A percentile compares a stretch with the other conserved stretches of the same genome.
phyloP scores from a whole-genome alignment of 1,284 basidiomycete species.

The Marasmius fiardii region DNA sequence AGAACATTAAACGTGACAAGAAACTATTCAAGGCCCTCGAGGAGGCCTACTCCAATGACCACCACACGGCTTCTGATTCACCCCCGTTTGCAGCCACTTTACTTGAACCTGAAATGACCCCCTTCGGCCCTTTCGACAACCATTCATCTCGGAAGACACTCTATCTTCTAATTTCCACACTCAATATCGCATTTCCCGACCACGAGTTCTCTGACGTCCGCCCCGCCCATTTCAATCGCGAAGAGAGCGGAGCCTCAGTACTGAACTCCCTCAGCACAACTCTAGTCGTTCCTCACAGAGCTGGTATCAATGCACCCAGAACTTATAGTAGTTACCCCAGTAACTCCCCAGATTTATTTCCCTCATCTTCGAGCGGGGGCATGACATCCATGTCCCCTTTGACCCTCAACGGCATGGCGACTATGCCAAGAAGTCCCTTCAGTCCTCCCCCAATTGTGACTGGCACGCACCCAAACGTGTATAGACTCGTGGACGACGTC shows the following conservation, averaged over 20 bases:
- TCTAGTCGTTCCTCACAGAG: conserved; percentile 62
- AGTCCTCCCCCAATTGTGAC: conserved; percentile 62
- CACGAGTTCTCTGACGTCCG: conserved; percentile 95
- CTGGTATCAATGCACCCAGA: conserved; percentile 63
- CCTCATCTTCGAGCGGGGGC: conserved; percentile 43
- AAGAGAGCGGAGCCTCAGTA: conserved; percentile 74
- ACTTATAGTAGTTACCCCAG: conserved; percentile 82
- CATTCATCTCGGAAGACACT: conserved; percentile 83
- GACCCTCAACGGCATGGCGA: conserved; percentile 51
- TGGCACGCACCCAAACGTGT: conserved; percentile 80
- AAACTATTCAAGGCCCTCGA: conserved; percentile 93
- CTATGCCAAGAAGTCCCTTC: conserved; percentile 44
- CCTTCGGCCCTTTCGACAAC: conserved; percentile 75
- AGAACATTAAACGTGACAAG: conserved; percentile 96
- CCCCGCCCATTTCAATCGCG: conserved; percentile 87
- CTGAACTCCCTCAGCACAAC: conserved; percentile 81
- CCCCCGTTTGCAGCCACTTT: conserved; percentile 67
- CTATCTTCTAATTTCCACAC: conserved; percentile 92
- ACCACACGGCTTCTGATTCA: conserved; percentile 52
- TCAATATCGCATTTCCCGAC: conserved; percentile 97
- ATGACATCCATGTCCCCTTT: conserved; percentile 54
- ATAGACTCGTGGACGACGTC: conserved; percentile 86
- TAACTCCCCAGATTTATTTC: conserved; percentile 69
- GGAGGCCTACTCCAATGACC: conserved; percentile 72
- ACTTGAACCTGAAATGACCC: conserved; percentile 69